Percentiles rank a stretch among this genome's conserved stretches.
These are phyloP conservation scores for Patellifolia procumbens DNA, from an alignment of 179 eudicot species.

Conservation along the genomic window DNA sequence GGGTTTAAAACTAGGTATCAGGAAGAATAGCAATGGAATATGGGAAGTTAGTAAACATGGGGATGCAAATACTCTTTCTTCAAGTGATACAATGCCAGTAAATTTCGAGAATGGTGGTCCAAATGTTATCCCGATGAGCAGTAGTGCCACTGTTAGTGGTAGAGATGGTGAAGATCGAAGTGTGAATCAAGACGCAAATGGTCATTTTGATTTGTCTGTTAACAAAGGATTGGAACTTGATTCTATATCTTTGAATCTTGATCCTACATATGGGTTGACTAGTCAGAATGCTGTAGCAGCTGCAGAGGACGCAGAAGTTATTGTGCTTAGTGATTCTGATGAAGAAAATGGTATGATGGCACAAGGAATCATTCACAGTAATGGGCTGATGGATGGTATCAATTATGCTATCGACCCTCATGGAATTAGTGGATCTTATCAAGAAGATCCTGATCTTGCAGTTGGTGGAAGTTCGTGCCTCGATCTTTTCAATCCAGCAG, in stretches of 20 bases:
- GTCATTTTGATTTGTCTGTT: constrained; percentile 52
- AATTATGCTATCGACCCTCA: constrained; percentile 45
- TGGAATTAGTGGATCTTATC: constrained; percentile 63
- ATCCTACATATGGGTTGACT: constrained; percentile 40
- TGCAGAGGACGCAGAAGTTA: constrained; percentile 55
- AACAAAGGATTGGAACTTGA: constrained; percentile 64
- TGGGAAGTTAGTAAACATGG: constrained; percentile 81
- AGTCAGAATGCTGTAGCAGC: constrained; percentile 42
- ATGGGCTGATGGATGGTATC: constrained; percentile 39
- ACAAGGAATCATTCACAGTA: constrained; percentile 39
- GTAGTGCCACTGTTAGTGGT: constrained; percentile 91
- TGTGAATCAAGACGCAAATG: constrained; percentile 74
- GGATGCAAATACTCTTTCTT: constrained; percentile 42
- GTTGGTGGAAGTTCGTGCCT: constrained; percentile 55
- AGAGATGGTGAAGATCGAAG: constrained; percentile 82
- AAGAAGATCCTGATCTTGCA: constrained; percentile 51
- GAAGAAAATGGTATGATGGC: constrained; percentile 62
- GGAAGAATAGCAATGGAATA: constrained; percentile 73
- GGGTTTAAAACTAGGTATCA: constrained; percentile 71
- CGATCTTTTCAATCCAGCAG: constrained; percentile 53
- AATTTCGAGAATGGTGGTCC: constrained; percentile 44
- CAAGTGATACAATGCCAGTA: constrained; percentile 46
- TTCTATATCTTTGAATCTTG: constrained; percentile 60
- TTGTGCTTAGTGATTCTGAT: constrained; percentile 93
- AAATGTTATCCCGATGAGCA: constrained; percentile 77